Evolutionary conservation across 805 yeast species (phyloP), one percentile per base, ranked within the genome.

Genomic region (Torulaspora microellipsoides): DNA sequence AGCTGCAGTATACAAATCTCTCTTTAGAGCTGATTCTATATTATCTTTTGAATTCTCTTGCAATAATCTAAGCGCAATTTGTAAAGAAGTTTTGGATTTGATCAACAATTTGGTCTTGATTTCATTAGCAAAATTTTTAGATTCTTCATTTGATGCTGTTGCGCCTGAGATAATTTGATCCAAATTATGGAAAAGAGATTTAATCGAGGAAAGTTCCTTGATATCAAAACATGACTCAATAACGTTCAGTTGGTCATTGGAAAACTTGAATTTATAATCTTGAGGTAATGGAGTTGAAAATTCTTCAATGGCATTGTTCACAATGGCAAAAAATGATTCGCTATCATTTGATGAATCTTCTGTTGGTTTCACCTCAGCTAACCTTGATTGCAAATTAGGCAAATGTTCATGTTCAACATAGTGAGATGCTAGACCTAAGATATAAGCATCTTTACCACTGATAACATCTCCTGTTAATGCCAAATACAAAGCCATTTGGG

Each of bases 361-460:
- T 27, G 52, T 48, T 11, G 48, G 40, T 60, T 76, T 78, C 48
- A 87, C 69, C 55, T 76, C 80, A 8, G 84, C 73, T 47, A 91
- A 72, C 51, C 95, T 78, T 40, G 71, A 72, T 49, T 77, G 74
- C 53, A 91, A 73, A 20, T 77, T 81, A 1, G 72, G 73, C 38
- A 89, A 60, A 51, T 83, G 77, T 47, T 73, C 77, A 28, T 83
- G 71, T 13, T 87, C 81, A 25, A 91, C 83, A 59, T 80, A 93
- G 63, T 93, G 99, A 11, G 98, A 88, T 32, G 96, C 95, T 51
- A 84, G 75, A 27, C 98, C 98, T 8, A 83, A 74, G 51, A 82
- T 64, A 58, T 87, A 82, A n/a, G 84, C 81, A 59, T 91, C 98
- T 51, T 74, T 69, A 12, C 97, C 97, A 43, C 69, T 64, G 46